Evolutionary conservation across 2,329 filamentous ascomycete species (phyloP).

Genomic region (Pezicula neosporulosa): DNA sequence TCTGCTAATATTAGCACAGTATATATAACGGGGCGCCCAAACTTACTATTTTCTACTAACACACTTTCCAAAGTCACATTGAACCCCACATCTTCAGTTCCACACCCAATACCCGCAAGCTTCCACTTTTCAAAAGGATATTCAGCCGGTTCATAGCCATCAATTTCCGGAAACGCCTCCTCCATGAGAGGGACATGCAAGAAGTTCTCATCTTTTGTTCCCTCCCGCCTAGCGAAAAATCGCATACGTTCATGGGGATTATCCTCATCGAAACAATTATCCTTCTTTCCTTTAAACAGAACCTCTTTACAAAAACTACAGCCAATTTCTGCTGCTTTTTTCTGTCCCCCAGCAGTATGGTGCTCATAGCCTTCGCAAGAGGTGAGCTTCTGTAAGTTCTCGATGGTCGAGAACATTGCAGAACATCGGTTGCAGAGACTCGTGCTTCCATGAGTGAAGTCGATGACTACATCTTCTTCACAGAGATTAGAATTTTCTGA

Average conservation of each 20-base stretch:
- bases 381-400: no score
- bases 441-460: no score
- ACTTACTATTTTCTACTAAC: no score
- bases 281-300: not conserved
- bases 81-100: no score
- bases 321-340: not conserved
- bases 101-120: not conserved
- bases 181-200: not conserved
- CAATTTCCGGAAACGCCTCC: not conserved
- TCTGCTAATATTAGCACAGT: no score
- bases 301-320: not conserved
- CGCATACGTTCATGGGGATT: not conserved
- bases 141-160: not conserved
- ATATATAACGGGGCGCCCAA: no score
- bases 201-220: not conserved
- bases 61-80: no score
- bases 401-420: no score
- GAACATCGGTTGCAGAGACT: no score
- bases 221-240: not conserved
- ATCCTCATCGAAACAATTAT: not conserved
- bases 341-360: not conserved
- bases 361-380: no score
- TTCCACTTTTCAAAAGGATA: not conserved
- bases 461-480: no score
- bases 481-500: no score